These are phyloP conservation scores for Vaccinium darrowii DNA, from an alignment of 148 eudicot genomes.

Conservation along the genomic window DNA sequence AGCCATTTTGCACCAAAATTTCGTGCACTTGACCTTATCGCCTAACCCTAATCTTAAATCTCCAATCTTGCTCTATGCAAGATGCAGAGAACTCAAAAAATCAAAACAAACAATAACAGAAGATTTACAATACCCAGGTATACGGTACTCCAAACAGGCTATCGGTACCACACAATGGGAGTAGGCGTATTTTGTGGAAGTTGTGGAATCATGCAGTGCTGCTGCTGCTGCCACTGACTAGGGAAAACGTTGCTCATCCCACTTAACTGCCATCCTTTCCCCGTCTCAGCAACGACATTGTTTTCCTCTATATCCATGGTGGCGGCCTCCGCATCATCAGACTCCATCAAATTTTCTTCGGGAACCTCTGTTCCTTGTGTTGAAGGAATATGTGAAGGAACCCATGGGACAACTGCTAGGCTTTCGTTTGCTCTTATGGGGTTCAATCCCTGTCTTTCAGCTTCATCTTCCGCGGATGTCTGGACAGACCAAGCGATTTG, in stretches of 20 bases:
- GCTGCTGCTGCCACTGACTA: conserved; percentile 64
- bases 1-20: background rate
- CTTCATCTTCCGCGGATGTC: conserved; percentile 27
- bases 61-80: conserved; percentile 2
- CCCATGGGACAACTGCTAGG: conserved; percentile 85
- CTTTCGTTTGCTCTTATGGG: conserved; percentile 23
- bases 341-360: conserved; percentile 58
- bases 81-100: background rate
- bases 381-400: conserved; percentile 37
- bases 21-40: background rate
- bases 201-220: conserved; percentile 72
- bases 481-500: conserved; percentile 36
- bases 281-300: conserved; percentile 16
- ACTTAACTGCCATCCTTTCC: conserved; percentile 18
- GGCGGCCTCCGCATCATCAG: conserved; percentile 48
- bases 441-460: conserved; percentile 13
- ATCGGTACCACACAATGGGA: conserved; percentile 66
- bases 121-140: background rate
- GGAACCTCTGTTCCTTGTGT: conserved; percentile 13
- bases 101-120: background rate
- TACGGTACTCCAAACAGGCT: conserved; percentile 7
- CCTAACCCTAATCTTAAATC: background rate
- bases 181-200: conserved; percentile 49
- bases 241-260: conserved; percentile 23
- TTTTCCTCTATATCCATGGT: conserved; percentile 72